Evolutionary conservation across 2,329 filamentous ascomycete species (phyloP), one percentile per base, ranked within the genome.

Genomic region (Aspergillus chevalieri): DNA sequence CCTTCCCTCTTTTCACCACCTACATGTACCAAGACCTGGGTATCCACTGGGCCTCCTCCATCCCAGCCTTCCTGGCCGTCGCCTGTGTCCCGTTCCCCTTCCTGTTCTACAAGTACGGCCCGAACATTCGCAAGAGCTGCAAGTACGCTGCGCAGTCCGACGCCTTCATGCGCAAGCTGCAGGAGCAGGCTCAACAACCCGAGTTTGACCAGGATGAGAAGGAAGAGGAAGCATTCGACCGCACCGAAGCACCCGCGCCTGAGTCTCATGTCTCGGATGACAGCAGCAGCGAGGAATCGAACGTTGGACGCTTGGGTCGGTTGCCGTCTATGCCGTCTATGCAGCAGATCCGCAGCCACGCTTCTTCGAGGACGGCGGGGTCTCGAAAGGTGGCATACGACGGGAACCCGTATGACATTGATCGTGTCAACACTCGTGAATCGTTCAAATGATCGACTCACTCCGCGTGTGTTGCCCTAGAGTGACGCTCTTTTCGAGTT

Each of bases 1-100:
- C 66, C 4, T 77, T 78, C 53, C 75, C 75, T 3, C 61, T 78
- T 8, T 76, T 76, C 63, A 75, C 73, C 6, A 67, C 60, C 1
- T 62, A 72, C 21, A 70, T 78, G 68, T 78, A 74, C 47, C 19
- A 64, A 3, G 60, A 65, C 17, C 60, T 78, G 21, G 74, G 74
- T 5, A 73, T 76, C 15, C 71, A 75, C 51, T 77, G 74, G 75
- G 75, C 74, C 6, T 70, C 69, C 7, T 69, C 65, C 21, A 59
- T 77, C 17, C 73, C 73, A 0, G 75, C 67, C 0, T 76, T 77
- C 57, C 51, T 77, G 33, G 73, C 74, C 1, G 54, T 76, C 12
- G 66, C 66, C 3, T 74, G 71, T 34, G 62, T 73, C 6, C 72
- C 72, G 0, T 72, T 74, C 49, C 71, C 71, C 3, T 73, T 74